phyloP scores from a whole-genome alignment of 345 rosid genomes.

The Brassica nigra region DNA sequence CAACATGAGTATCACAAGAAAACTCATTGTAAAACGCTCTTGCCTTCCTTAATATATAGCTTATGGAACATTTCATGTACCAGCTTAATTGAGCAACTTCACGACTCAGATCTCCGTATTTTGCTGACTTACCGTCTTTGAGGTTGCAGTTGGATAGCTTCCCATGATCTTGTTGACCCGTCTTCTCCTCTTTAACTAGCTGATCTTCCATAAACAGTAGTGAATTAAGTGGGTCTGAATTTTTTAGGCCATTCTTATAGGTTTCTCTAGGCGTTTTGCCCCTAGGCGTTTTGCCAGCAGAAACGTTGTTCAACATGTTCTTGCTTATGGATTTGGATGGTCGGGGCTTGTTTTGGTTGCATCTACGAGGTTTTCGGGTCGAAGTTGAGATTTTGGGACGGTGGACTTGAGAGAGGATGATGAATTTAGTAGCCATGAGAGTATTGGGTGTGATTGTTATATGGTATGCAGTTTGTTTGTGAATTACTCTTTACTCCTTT shows the following conservation, averaged over 20 bases:
- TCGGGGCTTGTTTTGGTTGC: slow-evolving; percentile 18
- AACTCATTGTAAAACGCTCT: slow-evolving; percentile 52
- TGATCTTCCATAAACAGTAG: slow-evolving; percentile 13
- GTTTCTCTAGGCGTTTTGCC: not conserved
- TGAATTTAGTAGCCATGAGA: slow-evolving; percentile 40
- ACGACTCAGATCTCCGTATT: slow-evolving; percentile 16
- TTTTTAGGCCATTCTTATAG: not conserved
- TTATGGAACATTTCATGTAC: slow-evolving; percentile 44
- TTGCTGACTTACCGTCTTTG: not conserved
- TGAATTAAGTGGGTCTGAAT: not conserved
- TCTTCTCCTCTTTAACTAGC: not conserved
- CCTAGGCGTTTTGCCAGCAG: not conserved
- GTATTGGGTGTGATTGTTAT: not conserved
- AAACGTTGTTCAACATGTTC: slow-evolving; percentile 19
- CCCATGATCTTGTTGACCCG: not conserved
- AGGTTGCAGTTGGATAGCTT: not conserved
- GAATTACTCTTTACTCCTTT: slow-evolving; percentile 9
- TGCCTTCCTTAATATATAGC: slow-evolving; percentile 47
- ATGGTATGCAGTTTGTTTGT: slow-evolving; percentile 9
- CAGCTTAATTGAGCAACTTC: slow-evolving; percentile 40
- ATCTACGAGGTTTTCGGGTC: slow-evolving; percentile 16
- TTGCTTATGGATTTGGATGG: slow-evolving; percentile 25
- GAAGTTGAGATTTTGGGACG: slow-evolving; percentile 19
- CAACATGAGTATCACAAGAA: slow-evolving; percentile 37
- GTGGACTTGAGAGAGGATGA: slow-evolving; percentile 29